A percentile compares a stretch with the other conserved stretches of the same genome.
These are phyloP conservation scores for Beta corolliflora DNA, from an alignment of 179 eudicot genomes.

Conservation along the genomic window DNA sequence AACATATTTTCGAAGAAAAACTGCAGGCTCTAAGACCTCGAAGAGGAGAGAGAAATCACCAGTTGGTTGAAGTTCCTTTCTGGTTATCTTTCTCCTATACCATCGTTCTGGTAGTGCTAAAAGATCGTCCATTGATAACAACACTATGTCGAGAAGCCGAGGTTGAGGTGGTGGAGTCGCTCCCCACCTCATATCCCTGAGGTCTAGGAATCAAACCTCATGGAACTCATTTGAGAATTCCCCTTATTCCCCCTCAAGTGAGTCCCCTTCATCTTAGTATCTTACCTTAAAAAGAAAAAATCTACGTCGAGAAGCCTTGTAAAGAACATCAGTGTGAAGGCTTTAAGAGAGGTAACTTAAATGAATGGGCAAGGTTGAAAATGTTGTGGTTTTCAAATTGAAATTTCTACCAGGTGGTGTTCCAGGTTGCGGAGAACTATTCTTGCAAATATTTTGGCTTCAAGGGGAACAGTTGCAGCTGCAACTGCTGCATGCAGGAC, in stretches of 20 bases:
- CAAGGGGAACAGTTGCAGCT: constrained; percentile 75
- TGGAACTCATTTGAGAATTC: no score
- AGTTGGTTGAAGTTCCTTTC: not conserved
- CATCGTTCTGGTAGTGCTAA: constrained; percentile 19
- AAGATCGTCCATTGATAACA: not conserved
- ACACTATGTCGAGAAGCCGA: constrained; percentile 2
- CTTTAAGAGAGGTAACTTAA: constrained; percentile 5
- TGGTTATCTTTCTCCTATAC: constrained; percentile 1
- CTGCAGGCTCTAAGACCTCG: constrained; percentile 4
- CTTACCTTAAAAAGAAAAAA: no score
- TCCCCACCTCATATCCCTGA: no score
- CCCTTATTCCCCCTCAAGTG: no score
- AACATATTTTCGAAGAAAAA: constrained; percentile 7
- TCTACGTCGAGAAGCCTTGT: no score
- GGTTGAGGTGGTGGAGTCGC: no score
- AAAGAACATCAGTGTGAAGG: not conserved
- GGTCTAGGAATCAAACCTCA: no score
- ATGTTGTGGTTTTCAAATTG: constrained; percentile 31
- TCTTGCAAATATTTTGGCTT: constrained; percentile 88
- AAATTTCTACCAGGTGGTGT: constrained; percentile 63
- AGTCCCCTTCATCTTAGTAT: no score
- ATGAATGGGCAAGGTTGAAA: not conserved
- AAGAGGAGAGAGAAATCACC: not conserved
- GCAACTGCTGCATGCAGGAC: constrained; percentile 92
- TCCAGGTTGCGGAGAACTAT: constrained; percentile 93